Base-by-base conservation (phyloP, 75 land plant genomes). In the Larix kaempferi region DNA sequence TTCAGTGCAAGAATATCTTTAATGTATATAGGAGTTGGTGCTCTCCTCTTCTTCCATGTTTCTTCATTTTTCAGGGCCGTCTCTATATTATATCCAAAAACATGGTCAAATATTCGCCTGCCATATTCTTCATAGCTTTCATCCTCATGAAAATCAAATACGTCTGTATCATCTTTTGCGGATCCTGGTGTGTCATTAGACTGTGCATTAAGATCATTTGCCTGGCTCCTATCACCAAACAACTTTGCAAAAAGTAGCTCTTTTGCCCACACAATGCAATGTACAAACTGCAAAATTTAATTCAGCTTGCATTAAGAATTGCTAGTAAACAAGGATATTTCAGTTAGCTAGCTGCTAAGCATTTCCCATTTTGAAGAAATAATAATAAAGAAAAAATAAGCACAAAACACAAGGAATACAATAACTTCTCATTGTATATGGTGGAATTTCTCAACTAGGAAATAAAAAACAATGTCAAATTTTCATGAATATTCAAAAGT, bases 181-280 rank as follows among this genome's bases (percentile, higher is more conserved):
- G 92, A 82, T 64, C 73, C 78, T 77, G 67, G 69, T 57, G 44
- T 29, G 78, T 88, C 89, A 77, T 54, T 65, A 54, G 99, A 83
- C 56, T 84, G 95, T 37, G 90, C 93, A 81, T 90, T 85, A 41
- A 98, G 74, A 88, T 98, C 99, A 88, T 87, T 93, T 26, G 86
- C 95, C 75, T 89, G 98, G 85, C 89, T 93, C 78, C 80, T 90
- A 77, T 95, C 98, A 17, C 99, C 99, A 84, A 98, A 98, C 56
- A 98, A 85, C 80, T 93, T 98, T 14, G 92, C 89, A 79, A 98
- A 90, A 58, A 93, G 94, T 1, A 98, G 88, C 73, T 98, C 99
- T 83, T 98, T 98, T 71, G 98, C 99, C 99, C 99, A 98, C 3
- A 95, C 98, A 81, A 98, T 88, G 78, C 99, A 98, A 84, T 98